Evolutionary conservation across 441 rosid genomes (phyloP).

Genomic region (Erysimum cheiri): DNA sequence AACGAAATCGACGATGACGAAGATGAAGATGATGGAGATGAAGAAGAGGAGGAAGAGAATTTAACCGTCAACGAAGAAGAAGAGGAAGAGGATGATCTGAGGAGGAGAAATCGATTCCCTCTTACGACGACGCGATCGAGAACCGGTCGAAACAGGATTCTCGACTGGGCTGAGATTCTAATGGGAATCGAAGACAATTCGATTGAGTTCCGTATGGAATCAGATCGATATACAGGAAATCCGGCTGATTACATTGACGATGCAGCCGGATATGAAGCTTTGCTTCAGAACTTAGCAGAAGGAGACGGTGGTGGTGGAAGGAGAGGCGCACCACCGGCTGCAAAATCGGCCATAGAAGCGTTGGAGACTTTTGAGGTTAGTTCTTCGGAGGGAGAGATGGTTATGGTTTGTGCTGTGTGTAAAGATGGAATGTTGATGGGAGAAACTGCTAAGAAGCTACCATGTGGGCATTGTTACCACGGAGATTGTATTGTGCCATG

Average conservation of each 20-base stretch:
- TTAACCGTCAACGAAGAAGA: slow-evolving; percentile 37
- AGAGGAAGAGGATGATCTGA: slow-evolving; percentile 44
- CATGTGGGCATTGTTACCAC: slow-evolving; percentile 79
- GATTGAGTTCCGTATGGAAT: slow-evolving; percentile 60
- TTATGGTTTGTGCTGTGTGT: slow-evolving; percentile 65
- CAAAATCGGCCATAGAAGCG: slow-evolving; percentile 52
- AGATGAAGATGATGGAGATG: slow-evolving; percentile 43
- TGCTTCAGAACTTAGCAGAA: slow-evolving; percentile 73
- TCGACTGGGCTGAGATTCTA: slow-evolving; percentile 80
- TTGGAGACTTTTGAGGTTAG: slow-evolving; percentile 51
- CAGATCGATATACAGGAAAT: slow-evolving; percentile 61
- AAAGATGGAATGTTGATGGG: slow-evolving; percentile 65
- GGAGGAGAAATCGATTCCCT: slow-evolving; percentile 53
- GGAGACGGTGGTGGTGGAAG: slow-evolving; percentile 58
- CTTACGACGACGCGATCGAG: slow-evolving; percentile 56
- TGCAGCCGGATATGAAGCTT: slow-evolving; percentile 67
- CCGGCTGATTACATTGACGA: slow-evolving; percentile 70
- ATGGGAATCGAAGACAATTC: slow-evolving; percentile 77
- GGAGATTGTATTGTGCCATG: slow-evolving; percentile 75
- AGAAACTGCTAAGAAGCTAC: slow-evolving; percentile 61
- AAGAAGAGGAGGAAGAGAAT: slow-evolving; percentile 42
- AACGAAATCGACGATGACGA: slow-evolving; percentile 57
- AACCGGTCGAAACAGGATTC: slow-evolving; percentile 70
- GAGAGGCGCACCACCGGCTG: slow-evolving; percentile 77
- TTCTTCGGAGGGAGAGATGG: slow-evolving; percentile 41